phyloP scores from a whole-genome alignment of 2,329 filamentous ascomycete genomes.

The Ceratocystis smalleyi region DNA sequence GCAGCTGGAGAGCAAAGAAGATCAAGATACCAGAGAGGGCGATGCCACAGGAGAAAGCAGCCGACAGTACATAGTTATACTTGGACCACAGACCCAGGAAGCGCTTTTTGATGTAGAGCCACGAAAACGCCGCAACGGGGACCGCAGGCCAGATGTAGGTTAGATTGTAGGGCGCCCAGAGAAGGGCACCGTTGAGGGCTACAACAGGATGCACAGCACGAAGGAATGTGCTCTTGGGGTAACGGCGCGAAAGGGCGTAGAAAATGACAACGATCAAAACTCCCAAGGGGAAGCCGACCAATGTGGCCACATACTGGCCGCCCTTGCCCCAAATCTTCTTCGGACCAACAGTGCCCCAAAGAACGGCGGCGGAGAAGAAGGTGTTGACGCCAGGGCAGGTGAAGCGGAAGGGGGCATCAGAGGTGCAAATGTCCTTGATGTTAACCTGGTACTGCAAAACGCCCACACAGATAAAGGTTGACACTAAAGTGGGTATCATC shows the following conservation, averaged over 20 bases:
- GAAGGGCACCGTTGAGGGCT: conserved; percentile 25
- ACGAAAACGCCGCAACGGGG: conserved; percentile 28
- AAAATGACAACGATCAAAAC: conserved; percentile 23
- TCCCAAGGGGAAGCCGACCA: conserved; percentile 27
- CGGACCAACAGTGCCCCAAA: conserved; percentile 33
- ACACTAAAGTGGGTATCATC: conserved; percentile 40
- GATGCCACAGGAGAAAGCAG: conserved; percentile 35
- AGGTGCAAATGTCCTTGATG: conserved; percentile 26
- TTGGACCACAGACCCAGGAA: conserved; percentile 27
- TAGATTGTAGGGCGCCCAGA: conserved; percentile 28
- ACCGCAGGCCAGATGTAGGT: conserved; percentile 31
- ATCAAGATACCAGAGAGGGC: conserved; percentile 37
- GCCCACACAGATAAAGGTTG: conserved; percentile 35
- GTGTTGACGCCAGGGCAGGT: conserved; percentile 27
- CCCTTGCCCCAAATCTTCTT: conserved; percentile 28
- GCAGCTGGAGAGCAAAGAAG: conserved; percentile 36
- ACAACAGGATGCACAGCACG: conserved; percentile 29
- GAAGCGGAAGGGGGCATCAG: conserved; percentile 25
- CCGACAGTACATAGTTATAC: conserved; percentile 40
- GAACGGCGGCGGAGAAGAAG: conserved; percentile 31
- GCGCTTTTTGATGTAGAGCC: conserved; percentile 28
- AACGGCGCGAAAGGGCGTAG: conserved; percentile 22
- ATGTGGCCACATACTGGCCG: conserved; percentile 27
- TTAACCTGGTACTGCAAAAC: conserved; percentile 33
- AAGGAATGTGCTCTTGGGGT: conserved; percentile 23